Conservation (phyloP, 495 filamentous ascomycete genomes). For the Penicillium subrubescens region DNA sequence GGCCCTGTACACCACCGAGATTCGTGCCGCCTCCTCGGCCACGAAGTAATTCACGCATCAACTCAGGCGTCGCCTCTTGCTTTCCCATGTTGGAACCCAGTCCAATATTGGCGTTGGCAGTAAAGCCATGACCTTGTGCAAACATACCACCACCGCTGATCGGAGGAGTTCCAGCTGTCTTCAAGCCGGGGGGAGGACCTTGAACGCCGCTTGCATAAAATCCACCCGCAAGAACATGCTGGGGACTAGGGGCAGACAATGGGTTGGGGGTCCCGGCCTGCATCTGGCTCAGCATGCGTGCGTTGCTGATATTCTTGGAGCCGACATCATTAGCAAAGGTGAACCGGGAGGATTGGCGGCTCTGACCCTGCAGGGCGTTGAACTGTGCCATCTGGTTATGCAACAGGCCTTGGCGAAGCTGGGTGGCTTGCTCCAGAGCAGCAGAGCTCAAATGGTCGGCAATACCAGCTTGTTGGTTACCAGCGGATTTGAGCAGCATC, state of each 20-base stretch:
- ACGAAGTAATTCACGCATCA: constrained; percentile 79
- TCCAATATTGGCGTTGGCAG: constrained; percentile 63
- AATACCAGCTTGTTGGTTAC: constrained; percentile 55
- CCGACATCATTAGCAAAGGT: constrained; percentile 79
- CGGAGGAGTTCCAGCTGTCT: constrained; percentile 90
- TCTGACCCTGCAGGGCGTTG: constrained; percentile 68
- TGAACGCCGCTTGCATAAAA: constrained; percentile 68
- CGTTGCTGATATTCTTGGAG: constrained; percentile 83
- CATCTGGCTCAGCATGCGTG: constrained; percentile 89
- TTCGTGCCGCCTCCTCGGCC: constrained; percentile 56
- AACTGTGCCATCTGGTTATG: constrained; percentile 59
- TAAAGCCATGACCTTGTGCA: constrained; percentile 76
- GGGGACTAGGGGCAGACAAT: constrained; percentile 57
- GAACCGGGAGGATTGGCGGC: constrained; percentile 83
- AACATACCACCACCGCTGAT: constrained; percentile 76
- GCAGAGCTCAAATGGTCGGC: constrained; percentile 51
- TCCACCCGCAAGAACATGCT: constrained; percentile 44
- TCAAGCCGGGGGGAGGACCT: constrained; percentile 91
- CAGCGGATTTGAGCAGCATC: constrained; percentile 64
- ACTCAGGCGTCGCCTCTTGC: constrained; percentile 73
- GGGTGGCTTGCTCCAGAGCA: constrained; percentile 43
- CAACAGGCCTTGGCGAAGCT: constrained; percentile 54
- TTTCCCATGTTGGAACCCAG: constrained; percentile 66
- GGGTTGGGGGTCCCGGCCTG: constrained; percentile 65
- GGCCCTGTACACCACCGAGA: constrained; percentile 60